Conservation (phyloP, 257 asterid genomes). For the Fraxinus quadrangulata region DNA sequence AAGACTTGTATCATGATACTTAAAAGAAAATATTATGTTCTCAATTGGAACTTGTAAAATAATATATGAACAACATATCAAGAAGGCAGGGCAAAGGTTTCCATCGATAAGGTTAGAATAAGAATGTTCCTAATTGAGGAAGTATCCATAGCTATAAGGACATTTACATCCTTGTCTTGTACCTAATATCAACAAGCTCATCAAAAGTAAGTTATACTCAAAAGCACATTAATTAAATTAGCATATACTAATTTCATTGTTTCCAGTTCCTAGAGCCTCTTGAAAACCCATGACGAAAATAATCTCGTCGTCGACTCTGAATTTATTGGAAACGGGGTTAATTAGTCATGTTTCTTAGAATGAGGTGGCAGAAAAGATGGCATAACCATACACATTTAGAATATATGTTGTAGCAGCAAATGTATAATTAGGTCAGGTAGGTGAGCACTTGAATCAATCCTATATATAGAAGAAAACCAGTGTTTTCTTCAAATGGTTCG, state of each 20-base stretch:
- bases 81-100: conserved; percentile 41
- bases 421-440: conserved; percentile 46
- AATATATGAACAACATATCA: conserved; percentile 23
- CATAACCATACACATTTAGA: conserved; percentile 11
- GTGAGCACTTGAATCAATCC: conserved; percentile 33
- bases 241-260: neutral
- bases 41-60: conserved; percentile 24
- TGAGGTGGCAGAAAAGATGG: conserved; percentile 25
- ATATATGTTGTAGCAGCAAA: conserved; percentile 1
- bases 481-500: conserved; percentile 43
- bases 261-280: neutral
- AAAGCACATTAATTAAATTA: conserved; percentile 26
- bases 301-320: conserved; percentile 22
- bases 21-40: conserved; percentile 4
- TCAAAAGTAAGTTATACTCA: conserved; percentile 52
- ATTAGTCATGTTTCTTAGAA: neutral
- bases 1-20: neutral
- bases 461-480: conserved; percentile 22
- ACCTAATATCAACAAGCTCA: conserved; percentile 42
- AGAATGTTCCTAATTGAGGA: conserved; percentile 11
- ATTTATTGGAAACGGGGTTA: neutral
- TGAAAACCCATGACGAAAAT: conserved; percentile 1
- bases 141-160: conserved; percentile 36
- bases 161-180: conserved; percentile 56
- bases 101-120: conserved; percentile 42